Evolutionary conservation across 2,329 filamentous ascomycete species (phyloP), one percentile per base, ranked within the genome.

Genomic region (Fusarium solani-melongenae): DNA sequence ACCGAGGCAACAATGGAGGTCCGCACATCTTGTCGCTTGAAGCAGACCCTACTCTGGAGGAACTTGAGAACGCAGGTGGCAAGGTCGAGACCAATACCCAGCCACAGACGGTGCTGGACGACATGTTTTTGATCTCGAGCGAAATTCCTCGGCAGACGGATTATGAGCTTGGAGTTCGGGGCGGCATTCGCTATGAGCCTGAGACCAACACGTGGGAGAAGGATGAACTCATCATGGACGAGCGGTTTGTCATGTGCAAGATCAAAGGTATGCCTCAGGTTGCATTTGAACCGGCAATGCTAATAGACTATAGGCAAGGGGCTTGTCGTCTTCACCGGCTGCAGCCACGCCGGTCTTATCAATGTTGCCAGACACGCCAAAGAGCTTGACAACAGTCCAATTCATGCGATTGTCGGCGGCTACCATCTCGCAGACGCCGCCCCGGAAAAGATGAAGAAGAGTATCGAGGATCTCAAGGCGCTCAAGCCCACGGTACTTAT

Each of bases 271-370:
- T 31, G 27, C 3, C 6, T 10, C 17, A 41, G 17, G 11, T 22
- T n/a, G 10, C 6, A 27, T 14, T 44, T 8, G 3, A 38, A 15
- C 17, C 1, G 14, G 7, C 14, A 22, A 22, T 41, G 4, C 38
- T 44, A 66, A 41, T 27, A 41, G 2, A 2, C 2, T 24, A 22
- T 31, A 72, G 66, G 63, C 24, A 56, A 62, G 24, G 88, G 88
- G 0, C 81, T 89, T 4, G 85, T 90, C 2, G 81, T 89, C 22
- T 88, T 90, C 74, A 88, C 87, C 0, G 88, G 87, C 12, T 90
- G 88, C 79, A 87, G 85, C 71, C 88, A 90, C 65, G 86, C 87
- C 0, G 88, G 88, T 1, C 85, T 89, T 9, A 84, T 89, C 62
- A 90, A 90, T 72, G 83, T 85, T 4, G 80, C 83, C 1, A 83